Conservation (phyloP, 805 yeast species). For the Phaffomyces antillensis region DNA sequence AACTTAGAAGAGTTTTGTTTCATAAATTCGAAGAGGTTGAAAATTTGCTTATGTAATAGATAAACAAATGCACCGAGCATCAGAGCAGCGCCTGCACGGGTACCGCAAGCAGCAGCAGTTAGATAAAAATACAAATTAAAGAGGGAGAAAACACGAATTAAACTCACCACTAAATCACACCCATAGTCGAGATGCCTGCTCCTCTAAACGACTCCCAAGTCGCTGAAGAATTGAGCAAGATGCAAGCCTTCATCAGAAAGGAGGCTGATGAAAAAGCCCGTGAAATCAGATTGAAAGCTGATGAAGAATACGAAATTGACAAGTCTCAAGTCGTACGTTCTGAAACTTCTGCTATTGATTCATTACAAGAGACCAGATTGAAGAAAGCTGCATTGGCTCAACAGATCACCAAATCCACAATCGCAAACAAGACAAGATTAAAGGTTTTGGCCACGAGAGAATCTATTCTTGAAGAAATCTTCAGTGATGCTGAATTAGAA, state of each 20-base stretch:
- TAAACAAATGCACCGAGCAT: background rate
- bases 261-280: slow-evolving; percentile 99
- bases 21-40: too few relatives aligned
- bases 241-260: slow-evolving; percentile 97
- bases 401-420: slow-evolving; percentile 92
- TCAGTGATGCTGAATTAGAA: slow-evolving; percentile 58
- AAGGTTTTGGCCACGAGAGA: slow-evolving; percentile 84
- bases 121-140: too few relatives aligned
- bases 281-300: slow-evolving; percentile 92
- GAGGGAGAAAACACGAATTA: background rate
- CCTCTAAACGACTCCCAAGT: slow-evolving; percentile 42
- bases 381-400: slow-evolving; percentile 91
- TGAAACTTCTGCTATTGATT: slow-evolving; percentile 84
- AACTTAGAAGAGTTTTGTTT: too few relatives aligned
- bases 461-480: slow-evolving; percentile 65
- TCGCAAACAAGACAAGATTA: slow-evolving; percentile 91
- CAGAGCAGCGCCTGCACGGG: background rate
- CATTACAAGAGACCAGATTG: slow-evolving; percentile 68
- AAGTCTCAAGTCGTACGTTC: slow-evolving; percentile 91
- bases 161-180: background rate
- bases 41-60: background rate
- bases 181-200: slow-evolving; percentile 1
- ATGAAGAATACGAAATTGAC: slow-evolving; percentile 97
- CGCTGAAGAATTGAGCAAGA: slow-evolving; percentile 90
- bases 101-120: background rate